Conservation (phyloP, 257 asterid species). For the Verbascum thapsus region DNA sequence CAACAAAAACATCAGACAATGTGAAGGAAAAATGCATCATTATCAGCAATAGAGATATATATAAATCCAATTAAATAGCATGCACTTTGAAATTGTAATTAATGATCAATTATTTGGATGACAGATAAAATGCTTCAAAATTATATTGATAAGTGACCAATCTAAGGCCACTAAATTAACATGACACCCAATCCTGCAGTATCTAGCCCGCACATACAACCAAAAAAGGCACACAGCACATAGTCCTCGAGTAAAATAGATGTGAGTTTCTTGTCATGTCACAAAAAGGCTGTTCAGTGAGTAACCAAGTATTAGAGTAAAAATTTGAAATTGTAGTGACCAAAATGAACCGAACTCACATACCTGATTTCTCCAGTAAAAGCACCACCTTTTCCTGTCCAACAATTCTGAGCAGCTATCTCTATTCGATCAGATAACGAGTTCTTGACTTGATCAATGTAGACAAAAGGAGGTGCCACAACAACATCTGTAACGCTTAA, state of each 20-base stretch:
- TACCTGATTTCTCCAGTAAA: constrained; percentile 99
- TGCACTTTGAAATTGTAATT: not conserved
- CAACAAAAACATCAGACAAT: constrained; percentile 4
- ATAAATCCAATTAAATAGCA: not conserved
- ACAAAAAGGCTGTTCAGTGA: constrained; percentile 15
- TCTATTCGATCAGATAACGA: constrained; percentile 69
- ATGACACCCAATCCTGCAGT: not conserved
- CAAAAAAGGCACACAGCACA: constrained; percentile 14
- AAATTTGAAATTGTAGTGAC: not conserved
- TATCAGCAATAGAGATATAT: not conserved
- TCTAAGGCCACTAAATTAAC: constrained; percentile 5
- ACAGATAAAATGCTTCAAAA: not conserved
- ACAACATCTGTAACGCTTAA: constrained; percentile 72
- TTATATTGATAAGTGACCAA: not conserved
- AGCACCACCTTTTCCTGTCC: constrained; percentile 99
- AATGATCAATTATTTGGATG: constrained; percentile 5
- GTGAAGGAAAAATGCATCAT: not conserved
- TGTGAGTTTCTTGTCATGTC: constrained; percentile 10
- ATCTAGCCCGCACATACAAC: too few species aligned
- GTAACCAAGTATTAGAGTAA: constrained; percentile 16
- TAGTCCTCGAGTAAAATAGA: not conserved
- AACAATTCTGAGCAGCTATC: constrained; percentile 90
- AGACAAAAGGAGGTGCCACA: constrained; percentile 94
- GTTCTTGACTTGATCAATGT: constrained; percentile 91
- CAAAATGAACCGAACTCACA: constrained; percentile 6